Percentiles rank a stretch among this genome's conserved stretches.
Evolutionary conservation across 768 basidiomycete genomes (phyloP).

Genomic region (Lepiota subincarnata): DNA sequence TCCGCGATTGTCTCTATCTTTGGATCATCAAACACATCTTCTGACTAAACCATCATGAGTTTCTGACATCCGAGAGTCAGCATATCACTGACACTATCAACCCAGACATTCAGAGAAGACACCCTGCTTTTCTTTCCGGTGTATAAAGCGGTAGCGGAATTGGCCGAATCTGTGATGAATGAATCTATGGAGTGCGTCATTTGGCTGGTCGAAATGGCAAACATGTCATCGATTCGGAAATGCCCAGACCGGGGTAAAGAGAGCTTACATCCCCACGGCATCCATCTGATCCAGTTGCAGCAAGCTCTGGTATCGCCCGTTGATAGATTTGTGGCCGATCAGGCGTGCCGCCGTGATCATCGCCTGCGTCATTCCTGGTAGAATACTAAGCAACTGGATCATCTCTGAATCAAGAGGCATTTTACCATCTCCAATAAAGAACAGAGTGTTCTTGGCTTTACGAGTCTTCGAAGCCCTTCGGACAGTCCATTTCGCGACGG

Average conservation of each 20-base stretch:
- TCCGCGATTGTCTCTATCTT: constrained; percentile 43
- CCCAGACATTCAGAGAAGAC: constrained; percentile 37
- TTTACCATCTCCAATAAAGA: constrained; percentile 45
- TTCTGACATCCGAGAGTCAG: neutral
- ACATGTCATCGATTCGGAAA: neutral
- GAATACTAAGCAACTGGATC: neutral
- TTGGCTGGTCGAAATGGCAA: constrained; percentile 25
- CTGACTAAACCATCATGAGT: constrained; percentile 23
- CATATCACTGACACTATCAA: constrained; percentile 32
- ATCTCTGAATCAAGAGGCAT: neutral
- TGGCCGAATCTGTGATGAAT: constrained; percentile 45
- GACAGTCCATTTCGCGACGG: constrained; percentile 37
- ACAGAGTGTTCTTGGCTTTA: constrained; percentile 39
- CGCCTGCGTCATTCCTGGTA: constrained; percentile 40
- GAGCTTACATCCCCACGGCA: constrained; percentile 35
- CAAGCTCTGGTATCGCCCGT: constrained; percentile 40
- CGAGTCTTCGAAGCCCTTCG: constrained; percentile 28
- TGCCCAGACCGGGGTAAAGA: neutral
- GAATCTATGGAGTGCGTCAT: constrained; percentile 47
- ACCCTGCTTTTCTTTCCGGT: constrained; percentile 42
- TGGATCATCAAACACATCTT: constrained; percentile 37
- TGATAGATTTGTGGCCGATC: constrained; percentile 43
- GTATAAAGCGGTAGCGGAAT: constrained; percentile 42
- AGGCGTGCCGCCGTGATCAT: constrained; percentile 46
- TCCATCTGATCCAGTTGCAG: constrained; percentile 50